phyloP scores from a whole-genome alignment of 1,284 basidiomycete species.

The Thecaphora frezii region DNA sequence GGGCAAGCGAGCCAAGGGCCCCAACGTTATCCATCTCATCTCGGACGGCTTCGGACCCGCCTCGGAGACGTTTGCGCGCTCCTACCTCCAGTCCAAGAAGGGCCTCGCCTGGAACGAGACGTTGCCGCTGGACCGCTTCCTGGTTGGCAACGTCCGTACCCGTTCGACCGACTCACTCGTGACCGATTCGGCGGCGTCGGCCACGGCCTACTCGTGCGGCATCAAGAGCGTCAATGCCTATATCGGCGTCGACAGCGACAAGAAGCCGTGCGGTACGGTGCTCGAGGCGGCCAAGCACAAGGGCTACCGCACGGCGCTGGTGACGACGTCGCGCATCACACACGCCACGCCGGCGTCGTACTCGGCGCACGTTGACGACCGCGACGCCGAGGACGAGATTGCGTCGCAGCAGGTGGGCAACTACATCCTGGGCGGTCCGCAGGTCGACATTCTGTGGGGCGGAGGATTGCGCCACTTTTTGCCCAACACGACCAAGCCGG shows the following conservation, averaged over 20 bases:
- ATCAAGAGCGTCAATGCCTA: constrained; percentile 54
- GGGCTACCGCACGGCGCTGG: constrained; percentile 52
- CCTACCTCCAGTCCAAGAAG: constrained; percentile 43
- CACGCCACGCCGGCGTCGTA: constrained; percentile 57
- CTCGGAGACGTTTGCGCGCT: constrained; percentile 55
- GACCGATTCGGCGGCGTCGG: constrained; percentile 58
- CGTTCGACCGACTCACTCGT: constrained; percentile 54
- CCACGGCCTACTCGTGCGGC: constrained; percentile 57
- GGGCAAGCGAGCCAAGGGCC: constrained; percentile 11
- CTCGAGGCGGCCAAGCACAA: constrained; percentile 57
- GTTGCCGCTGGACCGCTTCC: constrained; percentile 51
- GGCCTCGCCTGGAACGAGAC: constrained; percentile 31
- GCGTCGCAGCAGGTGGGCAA: constrained; percentile 54
- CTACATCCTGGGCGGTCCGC: constrained; percentile 39
- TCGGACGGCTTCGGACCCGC: constrained; percentile 58
- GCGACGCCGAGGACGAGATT: constrained; percentile 56
- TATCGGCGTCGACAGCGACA: constrained; percentile 55
- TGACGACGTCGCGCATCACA: constrained; percentile 56
- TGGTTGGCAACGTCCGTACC: constrained; percentile 54
- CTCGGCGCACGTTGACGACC: constrained; percentile 54
- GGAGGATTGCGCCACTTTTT: constrained; percentile 54
- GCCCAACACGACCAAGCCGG: constrained; percentile 49
- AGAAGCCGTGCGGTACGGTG: constrained; percentile 57
- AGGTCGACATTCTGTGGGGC: constrained; percentile 54
- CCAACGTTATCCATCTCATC: constrained; percentile 47